Base-by-base conservation (phyloP, 2,329 filamentous ascomycete genomes). In the Alternaria sp. region DNA sequence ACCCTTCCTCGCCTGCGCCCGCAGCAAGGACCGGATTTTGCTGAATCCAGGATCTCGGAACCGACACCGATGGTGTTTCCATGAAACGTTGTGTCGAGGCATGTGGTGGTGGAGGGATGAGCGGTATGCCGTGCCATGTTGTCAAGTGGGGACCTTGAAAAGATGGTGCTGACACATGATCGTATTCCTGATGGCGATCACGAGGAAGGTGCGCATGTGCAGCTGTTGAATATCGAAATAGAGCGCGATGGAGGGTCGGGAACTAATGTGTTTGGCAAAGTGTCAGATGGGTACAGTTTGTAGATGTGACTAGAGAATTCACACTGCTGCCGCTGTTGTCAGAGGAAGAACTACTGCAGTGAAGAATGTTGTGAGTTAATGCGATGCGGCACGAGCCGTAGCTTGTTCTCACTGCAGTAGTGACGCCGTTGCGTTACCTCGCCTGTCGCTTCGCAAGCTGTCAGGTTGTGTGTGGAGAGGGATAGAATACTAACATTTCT, bases 341-440 rank as follows among this genome's bases (percentile, higher is more conserved):
- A 28, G 37, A 36, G 13, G 39, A 9, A 36, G n/a, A 14, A 36
- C 51, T 58, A 54, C 44, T 49, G 54, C 23, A n/a, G 49, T 54
- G 31, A 41, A 23, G 40, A 5, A 26, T 33, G 37, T 41, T 3
- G 49, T 51, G 49, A 13, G 51, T 44, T 39, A n/a, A 58, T 58
- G 56, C 51, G 31, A 58, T 50, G 51, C 56, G 56, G 56, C 56
- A 55, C 56, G 56, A 55, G 51, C 51, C 51, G 56, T 51, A 55
- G 56, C 28, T 54, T 54, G 42, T 42, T 44, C 36, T 10, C 10
- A 50, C 48, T 50, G 34, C 48, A 50, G 34, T 39, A 37, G 23
- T 39, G 10, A 39, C 3, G 26, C 14, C 10, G 23, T 17, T 29
- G 48, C 33, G 26, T 36, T 17, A 24, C 23, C 29, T 17, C 31